Evolutionary conservation across 495 filamentous ascomycete species (phyloP), one percentile per base, ranked within the genome.

Genomic region (Xylaria longipes): DNA sequence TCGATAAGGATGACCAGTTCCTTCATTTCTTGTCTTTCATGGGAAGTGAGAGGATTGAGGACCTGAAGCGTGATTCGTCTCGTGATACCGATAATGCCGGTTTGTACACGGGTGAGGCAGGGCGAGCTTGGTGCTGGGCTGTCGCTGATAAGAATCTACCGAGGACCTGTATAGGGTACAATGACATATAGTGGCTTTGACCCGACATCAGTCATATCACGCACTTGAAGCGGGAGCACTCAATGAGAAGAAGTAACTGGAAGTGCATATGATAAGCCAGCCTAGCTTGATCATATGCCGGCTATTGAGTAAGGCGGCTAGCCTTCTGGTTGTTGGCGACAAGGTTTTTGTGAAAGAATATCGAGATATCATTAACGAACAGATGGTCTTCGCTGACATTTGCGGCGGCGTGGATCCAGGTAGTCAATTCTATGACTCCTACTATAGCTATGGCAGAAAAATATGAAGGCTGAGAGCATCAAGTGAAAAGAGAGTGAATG

Each of bases 101-200:
- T 9, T 66, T 76, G 20, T 78, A 63, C 60, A 78, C 74, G 0
- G 74, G 76, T 2, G 74, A 78, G 66, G 64, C 72, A 12, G 74
- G 76, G 1, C 43, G 75, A 5, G 73, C 70, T 39, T 78, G 76
- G 74, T 68, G 56, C 45, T 77, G 76, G 72, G 76, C 52, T 39
- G 57, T 75, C 11, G 69, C 71, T 20, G 72, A 65, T 43, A 58
- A 48, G 22, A 6, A 31, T 8, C 33, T 72, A 5, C 12, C 52
- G 6, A 72, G 29, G 25, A 54, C 66, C 11, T 72, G 64, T 48
- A 72, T 78, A 68, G 74, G 73, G n/a, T 78, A 72, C 70, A 77
- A 79, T 74, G 73, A 72, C 17, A n/a, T 62, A 43, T 75, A 61
- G 64, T 58, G 8, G 27, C 25, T 39, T 68, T 27, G 25, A 17